These are phyloP conservation scores for Berberis vulgaris DNA, from an alignment of 164 flowering plant species.

Conservation along the genomic window DNA sequence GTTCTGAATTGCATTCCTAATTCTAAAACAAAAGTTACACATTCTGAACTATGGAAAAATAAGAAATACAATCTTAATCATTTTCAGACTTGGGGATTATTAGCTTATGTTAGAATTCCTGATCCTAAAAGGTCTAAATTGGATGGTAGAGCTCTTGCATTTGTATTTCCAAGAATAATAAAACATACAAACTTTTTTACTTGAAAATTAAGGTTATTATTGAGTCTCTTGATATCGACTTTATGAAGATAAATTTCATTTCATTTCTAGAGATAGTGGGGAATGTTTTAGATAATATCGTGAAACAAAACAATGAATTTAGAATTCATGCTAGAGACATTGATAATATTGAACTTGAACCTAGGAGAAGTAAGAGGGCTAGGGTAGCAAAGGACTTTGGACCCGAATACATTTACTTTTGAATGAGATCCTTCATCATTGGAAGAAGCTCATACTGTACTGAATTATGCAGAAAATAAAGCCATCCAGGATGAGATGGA, in stretches of 20 bases:
- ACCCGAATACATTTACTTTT: neutral
- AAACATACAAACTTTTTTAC: neutral
- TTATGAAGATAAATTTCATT: neutral
- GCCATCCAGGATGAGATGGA: neutral
- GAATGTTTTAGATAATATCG: neutral
- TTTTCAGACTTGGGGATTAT: neutral
- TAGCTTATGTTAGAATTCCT: neutral
- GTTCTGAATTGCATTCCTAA: neutral
- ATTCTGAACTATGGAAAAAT: neutral
- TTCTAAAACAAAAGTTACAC: neutral
- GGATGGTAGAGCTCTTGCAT: neutral
- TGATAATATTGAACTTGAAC: neutral
- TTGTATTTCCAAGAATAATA: neutral
- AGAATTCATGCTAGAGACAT: neutral
- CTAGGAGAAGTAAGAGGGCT: neutral
- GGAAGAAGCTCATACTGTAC: neutral
- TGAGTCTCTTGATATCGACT: conserved; percentile 1
- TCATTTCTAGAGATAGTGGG: neutral
- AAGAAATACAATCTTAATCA: neutral
- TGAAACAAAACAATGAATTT: neutral
- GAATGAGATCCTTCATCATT: conserved; percentile 1
- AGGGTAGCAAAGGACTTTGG: neutral
- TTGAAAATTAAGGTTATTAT: neutral
- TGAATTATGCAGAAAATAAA: neutral
- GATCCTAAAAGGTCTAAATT: conserved; percentile 1